phyloP scores from a whole-genome alignment of 495 filamentous ascomycete genomes.

The Penicillium chermesinum region DNA sequence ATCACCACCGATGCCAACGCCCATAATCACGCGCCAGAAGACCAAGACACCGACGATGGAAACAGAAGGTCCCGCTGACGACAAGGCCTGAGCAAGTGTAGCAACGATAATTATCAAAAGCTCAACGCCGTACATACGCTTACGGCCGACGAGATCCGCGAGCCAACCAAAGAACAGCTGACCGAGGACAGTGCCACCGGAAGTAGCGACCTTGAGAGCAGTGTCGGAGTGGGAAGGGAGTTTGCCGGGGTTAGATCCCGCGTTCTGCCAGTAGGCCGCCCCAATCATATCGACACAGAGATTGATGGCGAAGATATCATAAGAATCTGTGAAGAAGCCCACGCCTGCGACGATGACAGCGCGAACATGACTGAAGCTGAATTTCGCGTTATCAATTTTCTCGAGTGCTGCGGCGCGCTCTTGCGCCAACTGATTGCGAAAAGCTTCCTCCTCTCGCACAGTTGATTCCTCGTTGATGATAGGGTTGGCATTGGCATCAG shows the following conservation, averaged over 20 bases:
- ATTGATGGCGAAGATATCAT: conserved; percentile 78
- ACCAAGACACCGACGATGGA: conserved; percentile 71
- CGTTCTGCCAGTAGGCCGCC: conserved; percentile 63
- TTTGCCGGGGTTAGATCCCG: conserved; percentile 41
- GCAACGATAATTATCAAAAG: conserved; percentile 84
- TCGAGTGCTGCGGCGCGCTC: conserved; percentile 66
- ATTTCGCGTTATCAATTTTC: conserved; percentile 73
- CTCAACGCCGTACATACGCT: conserved; percentile 84
- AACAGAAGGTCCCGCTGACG: conserved; percentile 61
- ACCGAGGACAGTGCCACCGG: conserved; percentile 78
- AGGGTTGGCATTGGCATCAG: no score
- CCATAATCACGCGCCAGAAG: conserved; percentile 89
- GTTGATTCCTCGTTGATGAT: no score
- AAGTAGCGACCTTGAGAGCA: conserved; percentile 86
- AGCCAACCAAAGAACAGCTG: conserved; percentile 78
- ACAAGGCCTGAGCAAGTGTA: conserved; percentile 70
- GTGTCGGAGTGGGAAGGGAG: conserved; percentile 66
- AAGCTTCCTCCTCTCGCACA: no score
- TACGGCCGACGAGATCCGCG: conserved; percentile 74
- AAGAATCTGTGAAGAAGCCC: conserved; percentile 80
- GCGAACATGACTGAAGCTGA: conserved; percentile 71
- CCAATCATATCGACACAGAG: conserved; percentile 65
- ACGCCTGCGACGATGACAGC: conserved; percentile 75
- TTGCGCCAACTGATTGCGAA: no score
- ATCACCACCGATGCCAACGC: conserved; percentile 79